phyloP scores from a whole-genome alignment of 805 yeast species.

The Candida ficus region DNA sequence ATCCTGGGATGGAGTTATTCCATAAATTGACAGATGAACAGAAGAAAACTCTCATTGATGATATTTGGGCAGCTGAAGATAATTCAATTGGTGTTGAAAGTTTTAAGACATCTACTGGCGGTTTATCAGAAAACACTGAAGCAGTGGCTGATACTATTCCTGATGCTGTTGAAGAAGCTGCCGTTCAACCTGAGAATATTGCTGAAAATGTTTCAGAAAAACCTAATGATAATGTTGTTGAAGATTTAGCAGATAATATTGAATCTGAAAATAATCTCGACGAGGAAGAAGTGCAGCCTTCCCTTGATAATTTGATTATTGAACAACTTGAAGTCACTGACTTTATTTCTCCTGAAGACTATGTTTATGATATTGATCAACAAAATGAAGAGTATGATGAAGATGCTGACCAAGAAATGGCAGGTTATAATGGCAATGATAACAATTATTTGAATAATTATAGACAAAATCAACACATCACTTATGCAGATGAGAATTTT shows the following conservation, averaged over 20 bases:
- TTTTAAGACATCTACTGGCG: slow-evolving; percentile 14
- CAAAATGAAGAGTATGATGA: background rate
- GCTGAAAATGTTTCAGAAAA: too few relatives aligned
- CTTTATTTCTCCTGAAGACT: slow-evolving; percentile 6
- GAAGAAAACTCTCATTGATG: too few relatives aligned
- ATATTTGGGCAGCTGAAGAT: too few relatives aligned
- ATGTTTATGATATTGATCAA: slow-evolving; percentile 1
- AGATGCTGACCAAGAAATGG: background rate
- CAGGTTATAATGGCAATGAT: background rate
- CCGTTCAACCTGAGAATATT: slow-evolving; percentile 11
- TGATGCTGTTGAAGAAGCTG: slow-evolving; percentile 1
- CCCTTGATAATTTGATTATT: slow-evolving; percentile 2
- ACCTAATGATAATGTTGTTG: too few relatives aligned
- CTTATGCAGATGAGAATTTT: background rate
- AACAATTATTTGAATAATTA: background rate
- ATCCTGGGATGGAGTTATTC: too few relatives aligned
- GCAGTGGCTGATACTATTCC: background rate
- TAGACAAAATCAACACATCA: background rate
- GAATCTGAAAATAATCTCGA: too few relatives aligned
- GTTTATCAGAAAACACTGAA: slow-evolving; percentile 8
- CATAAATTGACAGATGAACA: too few relatives aligned
- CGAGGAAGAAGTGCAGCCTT: background rate
- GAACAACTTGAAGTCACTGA: slow-evolving; percentile 10
- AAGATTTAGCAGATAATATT: slow-evolving; percentile 2
- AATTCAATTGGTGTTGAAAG: background rate